These are phyloP conservation scores for Aspergillus terreus DNA, from an alignment of 2,329 filamentous ascomycete species.

Conservation along the genomic window DNA sequence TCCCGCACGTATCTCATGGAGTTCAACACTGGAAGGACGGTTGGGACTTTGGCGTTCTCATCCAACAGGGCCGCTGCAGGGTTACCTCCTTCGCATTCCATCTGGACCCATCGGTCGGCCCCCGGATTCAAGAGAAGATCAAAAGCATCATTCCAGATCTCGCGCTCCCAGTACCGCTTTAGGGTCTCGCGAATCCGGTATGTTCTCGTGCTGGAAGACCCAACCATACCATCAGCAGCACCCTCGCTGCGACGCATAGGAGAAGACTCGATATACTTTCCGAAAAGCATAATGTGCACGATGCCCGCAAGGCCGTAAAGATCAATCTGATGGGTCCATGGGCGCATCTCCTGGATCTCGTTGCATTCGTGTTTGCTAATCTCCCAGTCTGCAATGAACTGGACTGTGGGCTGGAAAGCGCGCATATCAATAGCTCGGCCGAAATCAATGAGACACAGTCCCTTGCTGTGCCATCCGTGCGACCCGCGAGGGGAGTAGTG, in stretches of 20 bases:
- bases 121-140: slow-evolving; percentile 79
- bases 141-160: slow-evolving; percentile 82
- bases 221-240: slow-evolving; percentile 2
- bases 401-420: slow-evolving; percentile 69
- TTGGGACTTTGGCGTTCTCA: not conserved
- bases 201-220: slow-evolving; percentile 46
- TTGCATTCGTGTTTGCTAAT: slow-evolving; percentile 82
- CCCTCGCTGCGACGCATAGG: slow-evolving; percentile 24
- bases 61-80: slow-evolving; percentile 1
- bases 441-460: slow-evolving; percentile 88
- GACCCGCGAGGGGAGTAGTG: slow-evolving; percentile 71
- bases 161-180: slow-evolving; percentile 95
- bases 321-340: slow-evolving; percentile 98
- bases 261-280: slow-evolving; percentile 85
- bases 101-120: slow-evolving; percentile 54
- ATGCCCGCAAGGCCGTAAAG: slow-evolving; percentile 89
- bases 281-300: slow-evolving; percentile 84
- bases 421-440: slow-evolving; percentile 92
- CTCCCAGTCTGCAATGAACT: slow-evolving; percentile 96
- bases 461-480: slow-evolving; percentile 75
- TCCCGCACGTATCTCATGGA: slow-evolving; percentile 67
- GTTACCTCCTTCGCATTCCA: slow-evolving; percentile 46
- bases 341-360: slow-evolving; percentile 89
- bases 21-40: slow-evolving; percentile 67
- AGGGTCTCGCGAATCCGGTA: slow-evolving; percentile 79